These are phyloP conservation scores for Alternaria longipes DNA, from an alignment of 2,329 filamentous ascomycete species.

Conservation along the genomic window DNA sequence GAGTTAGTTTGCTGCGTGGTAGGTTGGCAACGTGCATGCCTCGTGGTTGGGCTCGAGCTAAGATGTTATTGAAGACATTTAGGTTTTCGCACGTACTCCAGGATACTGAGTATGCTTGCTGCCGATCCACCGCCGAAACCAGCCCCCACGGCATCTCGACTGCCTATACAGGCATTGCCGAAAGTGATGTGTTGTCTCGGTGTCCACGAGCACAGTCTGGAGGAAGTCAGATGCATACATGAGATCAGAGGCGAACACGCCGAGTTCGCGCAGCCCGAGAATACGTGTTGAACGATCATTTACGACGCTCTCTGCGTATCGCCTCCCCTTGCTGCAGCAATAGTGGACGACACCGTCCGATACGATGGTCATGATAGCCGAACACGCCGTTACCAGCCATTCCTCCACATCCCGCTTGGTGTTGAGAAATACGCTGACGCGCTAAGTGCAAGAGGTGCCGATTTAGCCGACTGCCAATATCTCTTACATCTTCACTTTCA, in stretches of 20 bases:
- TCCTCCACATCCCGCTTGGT: constrained; percentile 1
- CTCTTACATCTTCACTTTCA: not conserved
- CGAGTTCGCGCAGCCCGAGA: not conserved
- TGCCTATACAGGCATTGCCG: not conserved
- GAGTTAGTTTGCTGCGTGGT: constrained; percentile 2
- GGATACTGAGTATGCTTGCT: constrained; percentile 7
- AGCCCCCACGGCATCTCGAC: not conserved
- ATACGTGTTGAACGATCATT: not conserved
- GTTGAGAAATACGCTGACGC: not conserved
- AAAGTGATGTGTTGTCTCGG: not conserved
- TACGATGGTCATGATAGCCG: not conserved
- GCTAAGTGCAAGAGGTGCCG: constrained; percentile 4
- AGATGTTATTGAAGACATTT: not conserved
- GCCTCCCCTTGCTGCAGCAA: not conserved
- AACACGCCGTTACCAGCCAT: not conserved
- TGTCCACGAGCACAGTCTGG: not conserved
- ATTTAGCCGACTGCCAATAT: not conserved
- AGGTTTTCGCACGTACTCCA: constrained; percentile 3
- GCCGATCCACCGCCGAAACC: constrained; percentile 10
- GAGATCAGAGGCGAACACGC: not conserved
- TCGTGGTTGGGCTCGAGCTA: constrained; percentile 16
- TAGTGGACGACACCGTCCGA: not conserved
- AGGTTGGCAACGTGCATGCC: constrained; percentile 7
- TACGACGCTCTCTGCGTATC: not conserved
- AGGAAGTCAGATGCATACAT: not conserved